Evolutionary conservation across 345 rosid species (phyloP).

Genomic region (Eucalyptus polybractea): DNA sequence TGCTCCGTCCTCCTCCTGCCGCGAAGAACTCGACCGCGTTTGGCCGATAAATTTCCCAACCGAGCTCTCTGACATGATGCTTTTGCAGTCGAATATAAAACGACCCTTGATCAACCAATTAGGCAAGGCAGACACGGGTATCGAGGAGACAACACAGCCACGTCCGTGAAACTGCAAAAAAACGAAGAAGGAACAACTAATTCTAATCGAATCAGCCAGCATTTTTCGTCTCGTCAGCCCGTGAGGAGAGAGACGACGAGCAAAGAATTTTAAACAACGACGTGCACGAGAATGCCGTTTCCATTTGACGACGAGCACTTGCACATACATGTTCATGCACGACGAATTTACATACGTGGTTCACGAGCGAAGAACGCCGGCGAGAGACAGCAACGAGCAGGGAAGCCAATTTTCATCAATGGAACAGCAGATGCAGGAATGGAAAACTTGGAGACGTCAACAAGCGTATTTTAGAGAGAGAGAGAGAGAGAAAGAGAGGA

Average conservation of each 20-base stretch:
- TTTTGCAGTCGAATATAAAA: neutral
- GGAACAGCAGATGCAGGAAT: neutral
- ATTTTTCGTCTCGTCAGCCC: neutral
- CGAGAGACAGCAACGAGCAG: neutral
- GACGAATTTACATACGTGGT: neutral
- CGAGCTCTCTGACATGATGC: neutral
- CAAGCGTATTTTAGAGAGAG: neutral
- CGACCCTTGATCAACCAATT: neutral
- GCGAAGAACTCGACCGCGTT: neutral
- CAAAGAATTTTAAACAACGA: neutral
- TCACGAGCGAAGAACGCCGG: neutral
- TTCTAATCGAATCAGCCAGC: neutral
- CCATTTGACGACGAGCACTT: neutral
- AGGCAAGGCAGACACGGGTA: neutral
- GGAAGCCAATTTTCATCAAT: neutral
- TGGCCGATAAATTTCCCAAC: neutral
- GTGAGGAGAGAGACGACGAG: neutral
- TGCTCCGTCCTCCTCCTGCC: neutral
- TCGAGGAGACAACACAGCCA: neutral
- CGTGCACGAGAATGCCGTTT: neutral
- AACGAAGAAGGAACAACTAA: neutral
- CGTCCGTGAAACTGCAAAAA: neutral
- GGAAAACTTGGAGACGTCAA: neutral
- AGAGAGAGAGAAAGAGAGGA: neutral
- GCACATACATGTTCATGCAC: neutral